Evolutionary conservation across 2,329 filamentous ascomycete species (phyloP).

Genomic region (Arthroderma uncinatum): DNA sequence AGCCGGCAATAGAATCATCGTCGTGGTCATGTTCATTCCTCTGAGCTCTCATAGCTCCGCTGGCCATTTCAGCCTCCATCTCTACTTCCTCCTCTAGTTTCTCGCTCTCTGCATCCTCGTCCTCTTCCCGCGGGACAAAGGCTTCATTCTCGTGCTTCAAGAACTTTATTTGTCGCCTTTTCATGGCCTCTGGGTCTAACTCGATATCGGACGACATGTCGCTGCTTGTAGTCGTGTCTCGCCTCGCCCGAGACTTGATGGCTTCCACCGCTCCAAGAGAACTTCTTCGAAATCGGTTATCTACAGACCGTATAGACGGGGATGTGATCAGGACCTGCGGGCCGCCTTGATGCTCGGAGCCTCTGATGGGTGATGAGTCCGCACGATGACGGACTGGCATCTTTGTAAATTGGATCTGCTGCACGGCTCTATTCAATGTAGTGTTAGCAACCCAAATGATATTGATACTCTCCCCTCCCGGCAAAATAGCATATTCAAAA

Average conservation of each 20-base stretch:
- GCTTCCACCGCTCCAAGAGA: slow-evolving; percentile 47
- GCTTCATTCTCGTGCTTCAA: slow-evolving; percentile 28
- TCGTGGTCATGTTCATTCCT: slow-evolving; percentile 24
- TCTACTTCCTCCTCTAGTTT: slow-evolving; percentile 22
- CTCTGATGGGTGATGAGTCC: slow-evolving; percentile 74
- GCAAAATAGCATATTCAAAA: background rate
- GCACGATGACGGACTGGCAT: slow-evolving; percentile 81
- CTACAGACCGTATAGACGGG: slow-evolving; percentile 41
- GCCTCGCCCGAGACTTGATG: slow-evolving; percentile 43
- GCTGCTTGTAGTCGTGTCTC: slow-evolving; percentile 55
- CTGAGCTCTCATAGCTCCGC: slow-evolving; percentile 16
- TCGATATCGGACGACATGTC: slow-evolving; percentile 58
- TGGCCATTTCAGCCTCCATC: slow-evolving; percentile 23
- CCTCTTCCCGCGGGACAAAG: slow-evolving; percentile 16
- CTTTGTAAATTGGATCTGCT: slow-evolving; percentile 92
- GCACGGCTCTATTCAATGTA: slow-evolving; percentile 53
- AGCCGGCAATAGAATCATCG: slow-evolving; percentile 40
- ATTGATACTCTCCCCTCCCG: background rate
- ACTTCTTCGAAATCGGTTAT: slow-evolving; percentile 40
- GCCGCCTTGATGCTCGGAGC: slow-evolving; percentile 34
- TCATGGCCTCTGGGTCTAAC: slow-evolving; percentile 43
- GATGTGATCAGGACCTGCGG: slow-evolving; percentile 45
- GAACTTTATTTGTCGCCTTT: slow-evolving; percentile 42
- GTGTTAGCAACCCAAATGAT: no score
- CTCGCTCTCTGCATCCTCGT: slow-evolving; percentile 13